Evolutionary conservation across 495 filamentous ascomycete species (phyloP).

Genomic region (Trichocladium uniseriatum): DNA sequence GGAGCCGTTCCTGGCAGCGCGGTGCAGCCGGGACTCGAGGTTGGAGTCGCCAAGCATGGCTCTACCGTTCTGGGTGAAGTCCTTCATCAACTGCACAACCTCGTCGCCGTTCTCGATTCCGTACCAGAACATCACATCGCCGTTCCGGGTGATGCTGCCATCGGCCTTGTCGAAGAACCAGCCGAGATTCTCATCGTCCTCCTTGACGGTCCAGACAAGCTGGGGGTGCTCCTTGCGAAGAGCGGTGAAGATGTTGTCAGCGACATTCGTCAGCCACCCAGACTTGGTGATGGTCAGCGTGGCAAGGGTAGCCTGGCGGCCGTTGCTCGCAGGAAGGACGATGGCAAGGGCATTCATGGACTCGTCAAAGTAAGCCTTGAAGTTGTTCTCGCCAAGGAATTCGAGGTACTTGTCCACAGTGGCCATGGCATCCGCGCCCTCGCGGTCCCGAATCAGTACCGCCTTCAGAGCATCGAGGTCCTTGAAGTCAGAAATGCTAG

Average conservation of each 20-base stretch:
- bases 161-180: slow-evolving; percentile 99
- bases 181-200: slow-evolving; percentile 92
- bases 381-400: slow-evolving; percentile 61
- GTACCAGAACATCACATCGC: slow-evolving; percentile 95
- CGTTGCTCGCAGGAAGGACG: slow-evolving; percentile 60
- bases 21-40: slow-evolving; percentile 72
- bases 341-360: slow-evolving; percentile 95
- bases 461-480: slow-evolving; percentile 70
- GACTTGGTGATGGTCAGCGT: slow-evolving; percentile 94
- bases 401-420: slow-evolving; percentile 84
- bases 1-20: slow-evolving; percentile 54
- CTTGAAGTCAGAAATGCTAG: slow-evolving; percentile 66
- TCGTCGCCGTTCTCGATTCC: slow-evolving; percentile 80
- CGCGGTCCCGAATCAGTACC: slow-evolving; percentile 75
- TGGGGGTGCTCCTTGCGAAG: slow-evolving; percentile 89
- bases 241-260: slow-evolving; percentile 92
- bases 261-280: slow-evolving; percentile 90
- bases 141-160: slow-evolving; percentile 74
- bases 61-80: slow-evolving; percentile 74
- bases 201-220: slow-evolving; percentile 93
- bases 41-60: slow-evolving; percentile 89
- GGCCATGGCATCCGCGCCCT: slow-evolving; percentile 70
- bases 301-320: slow-evolving; percentile 63
- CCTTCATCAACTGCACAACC: slow-evolving; percentile 75
- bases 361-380: slow-evolving; percentile 93